A percentile compares a stretch with the other conserved stretches of the same genome.
Conservation (phyloP, 2,329 filamentous ascomycete species). For the Zasmidium citrigriseum region DNA sequence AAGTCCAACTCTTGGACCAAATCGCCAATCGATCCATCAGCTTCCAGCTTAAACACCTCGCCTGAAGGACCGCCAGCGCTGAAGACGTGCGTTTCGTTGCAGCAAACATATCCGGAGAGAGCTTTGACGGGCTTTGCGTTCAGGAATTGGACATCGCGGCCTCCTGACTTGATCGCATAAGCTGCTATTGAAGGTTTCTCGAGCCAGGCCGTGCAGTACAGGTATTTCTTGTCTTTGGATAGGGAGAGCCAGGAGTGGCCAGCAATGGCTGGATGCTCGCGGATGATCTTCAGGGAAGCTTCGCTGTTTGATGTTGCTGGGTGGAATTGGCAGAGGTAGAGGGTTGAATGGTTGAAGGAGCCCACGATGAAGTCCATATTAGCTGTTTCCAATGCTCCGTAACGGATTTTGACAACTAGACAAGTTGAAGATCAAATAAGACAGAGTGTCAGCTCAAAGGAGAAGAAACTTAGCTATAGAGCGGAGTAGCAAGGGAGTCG, state of each 20-base stretch:
- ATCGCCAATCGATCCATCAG: conserved; percentile 33
- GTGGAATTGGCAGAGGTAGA: conserved; percentile 36
- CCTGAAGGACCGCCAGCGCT: conserved; percentile 36
- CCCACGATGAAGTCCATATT: conserved; percentile 39
- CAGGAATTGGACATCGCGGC: conserved; percentile 31
- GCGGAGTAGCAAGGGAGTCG: conserved; percentile 3
- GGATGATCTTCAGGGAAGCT: conserved; percentile 24
- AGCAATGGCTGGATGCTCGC: conserved; percentile 32
- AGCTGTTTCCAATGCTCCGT: too few relatives aligned
- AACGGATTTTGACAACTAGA: too few relatives aligned
- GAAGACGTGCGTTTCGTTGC: conserved; percentile 33
- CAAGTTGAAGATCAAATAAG: too few relatives aligned
- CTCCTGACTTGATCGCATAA: conserved; percentile 28
- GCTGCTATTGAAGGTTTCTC: conserved; percentile 33
- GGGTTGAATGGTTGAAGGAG: conserved; percentile 33
- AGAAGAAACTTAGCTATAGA: not conserved
- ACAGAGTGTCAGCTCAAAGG: too few relatives aligned
- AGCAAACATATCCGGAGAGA: conserved; percentile 36
- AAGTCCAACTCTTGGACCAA: conserved; percentile 37
- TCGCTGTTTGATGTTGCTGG: conserved; percentile 16
- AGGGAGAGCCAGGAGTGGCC: conserved; percentile 39
- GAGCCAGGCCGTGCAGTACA: conserved; percentile 41
- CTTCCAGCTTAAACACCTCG: conserved; percentile 33
- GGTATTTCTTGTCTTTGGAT: conserved; percentile 28
- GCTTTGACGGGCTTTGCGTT: conserved; percentile 35